Conservation (phyloP, 352 stramenopile species). For the Discostella stelligera region DNA sequence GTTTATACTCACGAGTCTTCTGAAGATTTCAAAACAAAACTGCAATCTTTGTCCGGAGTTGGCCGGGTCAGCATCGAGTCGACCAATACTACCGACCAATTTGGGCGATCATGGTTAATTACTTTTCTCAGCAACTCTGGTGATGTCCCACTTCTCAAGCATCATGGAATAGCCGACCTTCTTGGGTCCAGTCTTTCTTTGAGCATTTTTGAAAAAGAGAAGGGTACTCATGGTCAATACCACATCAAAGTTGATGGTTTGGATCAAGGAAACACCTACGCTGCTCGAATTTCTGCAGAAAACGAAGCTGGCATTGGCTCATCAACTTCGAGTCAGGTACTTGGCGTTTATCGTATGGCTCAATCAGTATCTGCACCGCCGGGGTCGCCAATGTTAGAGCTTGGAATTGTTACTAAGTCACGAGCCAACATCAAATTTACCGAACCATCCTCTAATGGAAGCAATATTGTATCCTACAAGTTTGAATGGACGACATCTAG, state of each 20-base stretch:
- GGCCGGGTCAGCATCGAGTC: slow-evolving; percentile 62
- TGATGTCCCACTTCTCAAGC: slow-evolving; percentile 58
- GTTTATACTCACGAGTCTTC: slow-evolving; percentile 61
- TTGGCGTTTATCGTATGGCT: slow-evolving; percentile 51
- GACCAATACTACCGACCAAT: slow-evolving; percentile 7
- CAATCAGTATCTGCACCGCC: slow-evolving; percentile 40
- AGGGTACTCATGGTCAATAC: slow-evolving; percentile 35
- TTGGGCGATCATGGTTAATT: slow-evolving; percentile 50
- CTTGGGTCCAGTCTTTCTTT: slow-evolving; percentile 49
- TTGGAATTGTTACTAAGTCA: slow-evolving; percentile 55
- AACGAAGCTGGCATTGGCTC: slow-evolving; percentile 86
- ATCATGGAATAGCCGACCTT: slow-evolving; percentile 44
- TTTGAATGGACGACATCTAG: slow-evolving; percentile 58
- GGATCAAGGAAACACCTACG: slow-evolving; percentile 73
- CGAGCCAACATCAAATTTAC: slow-evolving; percentile 52
- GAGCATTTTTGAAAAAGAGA: slow-evolving; percentile 46
- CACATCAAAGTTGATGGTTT: slow-evolving; percentile 47
- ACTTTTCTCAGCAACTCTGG: slow-evolving; percentile 57
- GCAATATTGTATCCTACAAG: slow-evolving; percentile 66
- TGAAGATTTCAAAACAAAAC: slow-evolving; percentile 59
- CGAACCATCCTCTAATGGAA: slow-evolving; percentile 71
- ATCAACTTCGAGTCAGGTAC: slow-evolving; percentile 55
- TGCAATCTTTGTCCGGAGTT: slow-evolving; percentile 65
- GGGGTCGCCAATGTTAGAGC: slow-evolving; percentile 24
- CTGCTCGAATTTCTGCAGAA: slow-evolving; percentile 83